Base-by-base conservation (phyloP, 1,139 yeast genomes). In the Hansenula sp. region DNA sequence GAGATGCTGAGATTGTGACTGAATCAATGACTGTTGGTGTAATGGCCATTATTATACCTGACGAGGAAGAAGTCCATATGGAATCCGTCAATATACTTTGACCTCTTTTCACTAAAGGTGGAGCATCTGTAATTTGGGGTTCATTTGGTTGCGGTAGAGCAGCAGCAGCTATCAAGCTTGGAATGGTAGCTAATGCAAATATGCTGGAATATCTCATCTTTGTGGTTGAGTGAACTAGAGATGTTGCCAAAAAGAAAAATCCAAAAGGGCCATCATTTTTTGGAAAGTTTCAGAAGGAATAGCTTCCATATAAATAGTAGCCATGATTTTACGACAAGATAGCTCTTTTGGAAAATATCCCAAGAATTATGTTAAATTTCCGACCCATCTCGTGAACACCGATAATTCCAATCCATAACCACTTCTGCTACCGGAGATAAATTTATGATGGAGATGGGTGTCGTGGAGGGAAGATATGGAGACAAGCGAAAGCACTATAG, bases 21-120 rank as follows among this genome's bases (percentile, higher is more conserved):
- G 64, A 70, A 47, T 68, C 71, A 32, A 66, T 62, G 17, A 64
- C 66, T 1, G 71, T 67, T 36, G 70, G 71, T 5, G 72, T 67
- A 35, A 67, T 58, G n/a, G 49, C 48, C 40, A 62, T 54, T 8
- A 52, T 48, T 19, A 50, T 50, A 13, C 62, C 62, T 4, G 59
- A 54, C 17, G 67, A 57, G 7, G 68, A 61, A 1, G 71, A 62
- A 2, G 65, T 63, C 73, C 73, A 68, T 12, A 63, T 55, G 21
- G 55, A 46, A 41, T 63, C 63, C 0, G 62, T 47, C 38, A 64
- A 53, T 7, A 57, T 58, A 27, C 53, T 54, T 45, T 63, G 63
- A 31, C 45, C 41, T 50, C 68, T 60, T 49, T 61, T 62, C 12
- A 40, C 50, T 4, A 62, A 43, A n/a, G n/a, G n/a, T 24, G 56